phyloP scores from a whole-genome alignment of 1,139 yeast genomes.

The Kodamaea plutei region DNA sequence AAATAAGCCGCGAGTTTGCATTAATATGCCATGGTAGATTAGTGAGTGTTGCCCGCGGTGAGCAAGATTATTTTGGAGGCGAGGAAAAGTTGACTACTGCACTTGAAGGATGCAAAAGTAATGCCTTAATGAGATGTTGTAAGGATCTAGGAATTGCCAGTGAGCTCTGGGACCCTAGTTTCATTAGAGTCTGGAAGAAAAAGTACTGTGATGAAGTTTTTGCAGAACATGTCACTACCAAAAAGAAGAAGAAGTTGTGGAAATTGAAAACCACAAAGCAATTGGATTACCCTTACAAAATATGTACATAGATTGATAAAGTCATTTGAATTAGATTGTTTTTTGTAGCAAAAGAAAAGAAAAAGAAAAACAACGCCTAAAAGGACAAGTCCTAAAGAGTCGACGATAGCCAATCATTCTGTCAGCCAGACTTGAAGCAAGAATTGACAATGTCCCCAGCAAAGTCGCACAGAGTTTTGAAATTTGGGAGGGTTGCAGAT shows the following conservation, averaged over 20 bases:
- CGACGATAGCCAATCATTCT: background rate
- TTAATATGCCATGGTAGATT: slow-evolving; percentile 82
- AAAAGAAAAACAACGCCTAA: slow-evolving; percentile 2
- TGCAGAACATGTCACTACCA: slow-evolving; percentile 78
- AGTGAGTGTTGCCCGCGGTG: slow-evolving; percentile 92
- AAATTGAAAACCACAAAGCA: slow-evolving; percentile 71
- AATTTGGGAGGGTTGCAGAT: too few relatives aligned
- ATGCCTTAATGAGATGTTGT: slow-evolving; percentile 96
- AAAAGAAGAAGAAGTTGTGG: slow-evolving; percentile 89
- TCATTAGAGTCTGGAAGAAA: slow-evolving; percentile 75
- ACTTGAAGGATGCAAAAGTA: slow-evolving; percentile 94
- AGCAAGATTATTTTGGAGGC: slow-evolving; percentile 81
- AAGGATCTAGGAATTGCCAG: slow-evolving; percentile 95
- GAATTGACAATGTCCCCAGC: too few relatives aligned
- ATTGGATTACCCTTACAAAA: slow-evolving; percentile 77
- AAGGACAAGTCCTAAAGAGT: background rate
- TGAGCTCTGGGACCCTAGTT: slow-evolving; percentile 94
- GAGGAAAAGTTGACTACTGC: slow-evolving; percentile 92
- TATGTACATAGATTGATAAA: slow-evolving; percentile 5
- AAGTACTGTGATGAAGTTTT: slow-evolving; percentile 76
- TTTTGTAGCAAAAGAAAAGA: background rate
- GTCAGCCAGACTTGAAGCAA: too few relatives aligned
- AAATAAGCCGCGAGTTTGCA: slow-evolving; percentile 82
- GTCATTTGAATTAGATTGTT: background rate
- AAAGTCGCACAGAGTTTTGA: too few relatives aligned